Base-by-base conservation (phyloP, 495 filamentous ascomycete genomes). In the Lophium mytilinum region DNA sequence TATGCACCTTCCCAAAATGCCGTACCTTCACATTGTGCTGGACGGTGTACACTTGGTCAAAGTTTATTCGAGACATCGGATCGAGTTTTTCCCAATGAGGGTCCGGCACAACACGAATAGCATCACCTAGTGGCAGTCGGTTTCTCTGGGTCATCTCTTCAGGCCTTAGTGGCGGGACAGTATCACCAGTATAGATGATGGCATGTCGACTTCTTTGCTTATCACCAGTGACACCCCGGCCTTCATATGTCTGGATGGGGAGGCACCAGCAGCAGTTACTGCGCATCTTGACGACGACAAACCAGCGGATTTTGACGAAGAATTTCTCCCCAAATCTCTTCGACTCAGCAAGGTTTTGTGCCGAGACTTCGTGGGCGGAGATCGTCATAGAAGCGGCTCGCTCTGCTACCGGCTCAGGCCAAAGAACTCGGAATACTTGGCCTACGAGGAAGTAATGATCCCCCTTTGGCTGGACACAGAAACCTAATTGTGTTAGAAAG, bases 11-110 rank as follows among this genome's bases (percentile, higher is more conserved):
- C 9, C 76, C 76, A 40, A 75, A 69, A 0, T 69, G 52, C 5
- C 68, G 56, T 7, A 78, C 73, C 52, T 75, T 76, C 9, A 75
- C 59, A 46, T 78, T 76, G 50, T 77, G 74, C 58, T 79, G 73
- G 10, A 78, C 73, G 0, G 75, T 74, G 60, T 77, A 72, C 4
- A 72, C 52, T 41, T 77, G 78, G 24, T 64, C 68, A 48, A 75
- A 77, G 43, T 77, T 76, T 10, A 77, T 34, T 9, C 74, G 65
- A 0, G 73, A 75, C 64, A 71, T 68, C n/a, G n/a, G n/a, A n/a
- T n/a, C n/a, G n/a, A n/a, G n/a, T n/a, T n/a, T n/a, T n/a, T n/a
- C 56, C n/a, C 15, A 5, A 4, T 35, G 19, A 6, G 8, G n/a
- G 4, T 14, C n/a, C n/a, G n/a, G n/a, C n/a, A n/a, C 24, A 30